A percentile compares a stretch with the other conserved stretches of the same genome.
These are phyloP conservation scores for Vigna unguiculata DNA, from an alignment of 306 rosid genomes.

Conservation along the genomic window DNA sequence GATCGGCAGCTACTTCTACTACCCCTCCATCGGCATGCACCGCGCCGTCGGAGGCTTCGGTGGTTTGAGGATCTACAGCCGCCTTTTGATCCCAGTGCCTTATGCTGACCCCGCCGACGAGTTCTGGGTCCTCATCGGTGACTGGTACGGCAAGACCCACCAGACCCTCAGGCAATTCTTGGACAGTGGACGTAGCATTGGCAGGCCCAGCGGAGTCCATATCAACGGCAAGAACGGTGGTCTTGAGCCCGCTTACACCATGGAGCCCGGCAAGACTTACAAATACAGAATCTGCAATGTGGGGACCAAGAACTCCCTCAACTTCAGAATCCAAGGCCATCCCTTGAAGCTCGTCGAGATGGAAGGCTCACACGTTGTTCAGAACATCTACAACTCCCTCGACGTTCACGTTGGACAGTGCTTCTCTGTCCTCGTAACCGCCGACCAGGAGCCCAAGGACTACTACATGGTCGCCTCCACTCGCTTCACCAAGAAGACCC, in stretches of 20 bases:
- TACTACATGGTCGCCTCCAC: constrained; percentile 77
- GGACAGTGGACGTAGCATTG: constrained; percentile 70
- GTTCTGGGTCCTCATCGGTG: constrained; percentile 71
- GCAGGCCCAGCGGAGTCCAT: constrained; percentile 70
- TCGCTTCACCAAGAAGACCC: constrained; percentile 59
- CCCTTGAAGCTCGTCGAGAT: constrained; percentile 73
- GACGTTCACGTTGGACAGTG: constrained; percentile 89
- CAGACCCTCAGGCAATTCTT: constrained; percentile 46
- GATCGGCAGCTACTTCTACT: constrained; percentile 78
- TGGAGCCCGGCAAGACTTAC: constrained; percentile 82
- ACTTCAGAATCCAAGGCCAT: constrained; percentile 82
- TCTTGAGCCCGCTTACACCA: constrained; percentile 59
- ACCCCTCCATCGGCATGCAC: constrained; percentile 61
- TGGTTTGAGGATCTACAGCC: constrained; percentile 69
- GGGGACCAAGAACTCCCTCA: constrained; percentile 69
- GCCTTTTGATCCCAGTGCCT: constrained; percentile 81
- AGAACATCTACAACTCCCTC: constrained; percentile 71
- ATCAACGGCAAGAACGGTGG: constrained; percentile 61
- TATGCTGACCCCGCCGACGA: constrained; percentile 84
- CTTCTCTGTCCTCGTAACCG: constrained; percentile 66
- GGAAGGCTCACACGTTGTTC: constrained; percentile 88
- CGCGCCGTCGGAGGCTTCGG: constrained; percentile 75
- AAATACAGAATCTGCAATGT: constrained; percentile 78
- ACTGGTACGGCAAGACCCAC: constrained; percentile 78
- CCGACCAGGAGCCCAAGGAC: constrained; percentile 65